Conservation (phyloP, 2,329 filamentous ascomycete genomes). For the Colletotrichum caudatum region DNA sequence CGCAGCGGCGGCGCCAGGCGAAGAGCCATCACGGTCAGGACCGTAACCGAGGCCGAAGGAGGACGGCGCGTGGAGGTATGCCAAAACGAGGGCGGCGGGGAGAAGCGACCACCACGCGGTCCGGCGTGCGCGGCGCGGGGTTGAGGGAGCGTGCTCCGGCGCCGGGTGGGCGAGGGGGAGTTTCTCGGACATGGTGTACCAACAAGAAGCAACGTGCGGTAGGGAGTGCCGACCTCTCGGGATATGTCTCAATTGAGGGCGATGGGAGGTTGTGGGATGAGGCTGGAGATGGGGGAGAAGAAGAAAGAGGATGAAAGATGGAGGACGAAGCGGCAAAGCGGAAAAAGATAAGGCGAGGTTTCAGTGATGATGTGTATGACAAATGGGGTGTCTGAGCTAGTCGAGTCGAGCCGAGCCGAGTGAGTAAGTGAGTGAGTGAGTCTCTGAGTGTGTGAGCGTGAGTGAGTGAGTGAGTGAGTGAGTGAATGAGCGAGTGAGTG, state of each 20-base stretch:
- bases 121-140: conserved; percentile 17
- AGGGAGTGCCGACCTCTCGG: neutral
- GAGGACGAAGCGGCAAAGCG: neutral
- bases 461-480: neutral
- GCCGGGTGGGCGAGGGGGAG: conserved; percentile 30
- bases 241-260: neutral
- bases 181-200: conserved; percentile 34
- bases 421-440: neutral
- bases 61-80: conserved; percentile 36
- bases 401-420: neutral
- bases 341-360: conserved; percentile 21
- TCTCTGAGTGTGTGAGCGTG: no score
- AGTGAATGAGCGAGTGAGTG: neutral
- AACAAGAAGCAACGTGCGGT: neutral
- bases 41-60: conserved; percentile 7
- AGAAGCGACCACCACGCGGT: conserved; percentile 39
- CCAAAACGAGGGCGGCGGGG: conserved; percentile 34
- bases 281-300: neutral
- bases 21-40: neutral
- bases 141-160: conserved; percentile 6
- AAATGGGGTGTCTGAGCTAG: conserved; percentile 11
- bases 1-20: neutral
- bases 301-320: neutral
- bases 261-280: no score
- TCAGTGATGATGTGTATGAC: conserved; percentile 31